Conservation (phyloP, 23 red algal genomes). For the Chondrus crispus region DNA sequence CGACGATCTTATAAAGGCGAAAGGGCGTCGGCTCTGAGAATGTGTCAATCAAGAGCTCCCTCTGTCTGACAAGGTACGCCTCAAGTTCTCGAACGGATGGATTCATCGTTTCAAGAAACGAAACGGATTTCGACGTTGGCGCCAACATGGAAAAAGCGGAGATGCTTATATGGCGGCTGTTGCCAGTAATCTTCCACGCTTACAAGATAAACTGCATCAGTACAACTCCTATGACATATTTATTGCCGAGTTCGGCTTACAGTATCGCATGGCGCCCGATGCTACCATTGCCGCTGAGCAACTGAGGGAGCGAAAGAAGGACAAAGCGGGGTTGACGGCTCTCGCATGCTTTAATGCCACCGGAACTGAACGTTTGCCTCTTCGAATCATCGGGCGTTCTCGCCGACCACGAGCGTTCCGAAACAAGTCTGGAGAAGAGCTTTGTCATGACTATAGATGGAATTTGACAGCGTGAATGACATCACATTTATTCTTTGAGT, state of each 20-base stretch:
- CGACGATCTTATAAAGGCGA: too few species aligned
- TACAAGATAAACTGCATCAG: background rate
- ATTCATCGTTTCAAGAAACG: background rate
- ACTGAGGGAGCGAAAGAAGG: background rate
- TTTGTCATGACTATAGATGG: background rate
- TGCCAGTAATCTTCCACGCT: background rate
- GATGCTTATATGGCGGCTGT: background rate
- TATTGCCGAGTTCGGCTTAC: conserved; percentile 37
- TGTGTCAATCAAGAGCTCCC: too few species aligned
- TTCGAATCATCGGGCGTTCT: conserved; percentile 17
- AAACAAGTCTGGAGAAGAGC: background rate
- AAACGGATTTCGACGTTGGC: background rate
- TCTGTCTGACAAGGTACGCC: background rate
- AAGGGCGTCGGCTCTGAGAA: too few species aligned
- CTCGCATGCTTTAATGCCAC: conserved; percentile 18
- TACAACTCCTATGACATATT: background rate
- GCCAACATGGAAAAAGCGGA: background rate
- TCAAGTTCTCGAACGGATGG: background rate
- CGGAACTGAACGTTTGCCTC: background rate
- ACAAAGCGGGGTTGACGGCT: background rate
- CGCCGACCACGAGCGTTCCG: background rate
- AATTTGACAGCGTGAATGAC: background rate
- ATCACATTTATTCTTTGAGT: background rate
- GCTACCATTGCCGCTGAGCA: background rate
- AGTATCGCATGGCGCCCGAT: conserved; percentile 7